Base-by-base conservation (phyloP, 441 rosid genomes). In the Populus hybrid region DNA sequence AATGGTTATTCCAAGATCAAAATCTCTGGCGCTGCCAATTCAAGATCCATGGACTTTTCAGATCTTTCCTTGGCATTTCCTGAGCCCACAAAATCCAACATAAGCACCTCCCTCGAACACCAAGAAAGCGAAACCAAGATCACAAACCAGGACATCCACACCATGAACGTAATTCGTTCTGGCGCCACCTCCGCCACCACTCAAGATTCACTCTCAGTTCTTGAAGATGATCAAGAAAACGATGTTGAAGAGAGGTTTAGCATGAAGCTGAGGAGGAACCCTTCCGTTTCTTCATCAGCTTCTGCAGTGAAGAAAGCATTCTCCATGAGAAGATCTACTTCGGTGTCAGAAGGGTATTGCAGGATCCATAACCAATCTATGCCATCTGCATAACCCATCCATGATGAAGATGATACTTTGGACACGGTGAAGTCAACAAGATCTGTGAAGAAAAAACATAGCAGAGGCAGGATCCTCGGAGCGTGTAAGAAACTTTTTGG, bases 401-500 rank as follows among this genome's bases (percentile, higher is more conserved):
- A 76, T 46, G 88, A 80, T 35, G 88, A 77, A 21, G 86, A 69
- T 53, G 72, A 21, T 18, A 26, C 6, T 42, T 73, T 35, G 18
- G 81, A 66, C 74, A 73, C 64, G 12, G 53, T 66, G 38, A 87
- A 72, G 26, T 77, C 63, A 5, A 28, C 82, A 75, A 81, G 84
- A 85, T 85, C 89, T 68, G 80, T 34, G 80, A 85, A 85, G 84
- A 90, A 26, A 77, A 84, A 80, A 74, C 78, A 80, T 78, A 83
- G 46, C 78, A 88, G 82, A 80, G 76, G 85, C 80, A 87, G 83
- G 85, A 85, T 95, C 86, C 68, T 93, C 4, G 90, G 84, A 83
- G 93, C 92, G 73, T 93, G 99, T 84, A 95, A 90, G 86, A 89
- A 88, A 21, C 79, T 95, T 81, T 79, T 93, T 77, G 92, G 97